Percentiles rank a stretch among this genome's conserved stretches.
phyloP scores from a whole-genome alignment of 192 early-diverging fungal genomes.

The Tieghemiomyces parasiticus region DNA sequence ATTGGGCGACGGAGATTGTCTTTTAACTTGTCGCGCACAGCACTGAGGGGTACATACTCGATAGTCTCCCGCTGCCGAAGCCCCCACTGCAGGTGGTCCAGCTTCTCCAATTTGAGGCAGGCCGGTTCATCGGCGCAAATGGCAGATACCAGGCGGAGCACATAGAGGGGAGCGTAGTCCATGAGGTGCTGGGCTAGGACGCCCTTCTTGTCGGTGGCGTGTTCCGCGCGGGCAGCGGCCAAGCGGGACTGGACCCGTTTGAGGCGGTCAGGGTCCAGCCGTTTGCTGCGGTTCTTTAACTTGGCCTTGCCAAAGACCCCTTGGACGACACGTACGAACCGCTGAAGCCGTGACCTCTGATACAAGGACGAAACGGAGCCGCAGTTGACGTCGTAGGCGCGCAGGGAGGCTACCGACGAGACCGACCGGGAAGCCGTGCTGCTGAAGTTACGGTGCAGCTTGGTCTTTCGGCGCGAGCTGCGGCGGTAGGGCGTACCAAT shows the following conservation, averaged over 20 bases:
- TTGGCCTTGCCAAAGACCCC: slow-evolving; percentile 9
- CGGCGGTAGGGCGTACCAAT: background rate
- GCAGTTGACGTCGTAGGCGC: slow-evolving; percentile 1
- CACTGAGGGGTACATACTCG: background rate
- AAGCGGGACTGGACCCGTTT: slow-evolving; percentile 1
- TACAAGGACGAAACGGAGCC: background rate
- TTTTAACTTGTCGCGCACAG: slow-evolving; percentile 9
- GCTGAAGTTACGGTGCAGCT: background rate
- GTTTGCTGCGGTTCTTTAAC: background rate
- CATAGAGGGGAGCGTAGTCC: slow-evolving; percentile 1
- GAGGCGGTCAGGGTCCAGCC: background rate
- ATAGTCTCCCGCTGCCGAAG: background rate
- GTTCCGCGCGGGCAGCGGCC: background rate
- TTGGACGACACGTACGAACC: slow-evolving; percentile 1
- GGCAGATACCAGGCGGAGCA: background rate
- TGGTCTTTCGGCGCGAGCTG: background rate
- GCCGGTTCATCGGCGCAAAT: slow-evolving; percentile 7
- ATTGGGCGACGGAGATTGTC: slow-evolving; percentile 5
- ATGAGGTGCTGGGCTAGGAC: background rate
- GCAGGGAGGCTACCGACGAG: background rate
- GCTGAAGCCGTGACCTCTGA: slow-evolving; percentile 1
- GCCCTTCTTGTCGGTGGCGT: background rate
- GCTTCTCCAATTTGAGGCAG: slow-evolving; percentile 9
- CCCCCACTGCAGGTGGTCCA: slow-evolving; percentile 1
- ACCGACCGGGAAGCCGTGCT: background rate